phyloP scores from a whole-genome alignment of 2,329 filamentous ascomycete species.

The Domatiomyces catenatus region DNA sequence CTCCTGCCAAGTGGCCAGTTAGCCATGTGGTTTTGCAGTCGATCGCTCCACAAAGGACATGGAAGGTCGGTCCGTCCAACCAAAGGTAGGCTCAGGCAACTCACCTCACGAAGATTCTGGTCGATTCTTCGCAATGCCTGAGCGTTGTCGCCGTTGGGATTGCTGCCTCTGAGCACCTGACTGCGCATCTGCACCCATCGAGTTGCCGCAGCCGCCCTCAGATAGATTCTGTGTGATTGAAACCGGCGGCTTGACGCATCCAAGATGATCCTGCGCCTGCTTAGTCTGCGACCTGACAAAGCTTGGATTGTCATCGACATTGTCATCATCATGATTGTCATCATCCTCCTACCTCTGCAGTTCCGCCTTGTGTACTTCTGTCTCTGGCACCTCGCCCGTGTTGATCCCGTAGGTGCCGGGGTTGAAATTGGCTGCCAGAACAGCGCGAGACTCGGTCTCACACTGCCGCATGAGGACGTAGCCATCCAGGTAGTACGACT shows the following conservation, averaged over 20 bases:
- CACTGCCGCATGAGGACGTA: slow-evolving; percentile 44
- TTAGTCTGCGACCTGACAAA: not conserved
- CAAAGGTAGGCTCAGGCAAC: slow-evolving; percentile 7
- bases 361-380: slow-evolving; percentile 41
- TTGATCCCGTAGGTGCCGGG: slow-evolving; percentile 25
- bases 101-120: slow-evolving; percentile 33
- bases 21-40: slow-evolving; percentile 5
- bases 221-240: slow-evolving; percentile 45
- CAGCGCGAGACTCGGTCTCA: slow-evolving; percentile 37
- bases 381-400: slow-evolving; percentile 23
- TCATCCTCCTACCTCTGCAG: slow-evolving; percentile 35
- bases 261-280: slow-evolving; percentile 37
- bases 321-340: not conserved
- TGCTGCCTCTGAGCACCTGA: slow-evolving; percentile 36
- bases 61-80: not conserved
- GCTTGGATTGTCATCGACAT: not conserved
- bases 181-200: slow-evolving; percentile 43
- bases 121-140: slow-evolving; percentile 35
- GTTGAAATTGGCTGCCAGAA: slow-evolving; percentile 40
- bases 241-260: slow-evolving; percentile 46
- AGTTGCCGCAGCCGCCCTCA: slow-evolving; percentile 41
- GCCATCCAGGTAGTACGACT: slow-evolving; percentile 41
- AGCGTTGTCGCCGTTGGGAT: slow-evolving; percentile 32
- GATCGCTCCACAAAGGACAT: slow-evolving; percentile 7
- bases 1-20: slow-evolving; percentile 29